Base-by-base conservation (phyloP, 768 basidiomycete genomes). In the Cytidiella melzeri region DNA sequence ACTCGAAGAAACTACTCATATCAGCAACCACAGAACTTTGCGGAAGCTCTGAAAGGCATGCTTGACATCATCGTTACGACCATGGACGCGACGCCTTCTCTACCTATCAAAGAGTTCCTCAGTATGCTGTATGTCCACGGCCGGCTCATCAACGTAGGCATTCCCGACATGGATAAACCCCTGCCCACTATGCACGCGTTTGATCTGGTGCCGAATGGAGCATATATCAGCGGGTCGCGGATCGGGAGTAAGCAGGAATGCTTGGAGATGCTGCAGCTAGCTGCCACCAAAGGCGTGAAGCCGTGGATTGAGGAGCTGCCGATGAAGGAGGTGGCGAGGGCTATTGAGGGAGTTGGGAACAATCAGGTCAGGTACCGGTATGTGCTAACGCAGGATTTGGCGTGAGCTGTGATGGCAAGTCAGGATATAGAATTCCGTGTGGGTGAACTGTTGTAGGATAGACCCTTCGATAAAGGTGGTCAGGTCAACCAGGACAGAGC, bases 181-280 rank as follows among this genome's bases (percentile, higher is more conserved):
- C 44, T 59, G 3, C 50, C 52, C n/a, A 23, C 42, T 5, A 21
- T 62, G 3, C 56, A 58, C 38, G 50, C 58, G 9, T 69, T 69
- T 52, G 60, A 68, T 30, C 62, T 70, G 49, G 61, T 61, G n/a
- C 51, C 46, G 4, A 63, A 58, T 45, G 64, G 51, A 1, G 55
- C 53, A 25, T 19, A 54, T 12, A 4, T 61, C 11, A 50, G 65
- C 23, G 64, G 62, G 23, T 62, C 61, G 36, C 67, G 70, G 57
- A 74, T 83, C 41, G 83, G 81, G 34, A 75, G 69, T 62, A 81
- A 79, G 67, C 67, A 72, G 47, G 81, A 83, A 57, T 73, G 69
- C n/a, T 47, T 71, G 15, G 71, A 73, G 48, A 85, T 84, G 82
- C 70, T 83, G 30, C 62, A 77, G 44, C 71, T 85, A 25, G 79